Evolutionary conservation across 2,329 filamentous ascomycete genomes (phyloP), one percentile per base, ranked within the genome.

Genomic region (Tothia fuscella): DNA sequence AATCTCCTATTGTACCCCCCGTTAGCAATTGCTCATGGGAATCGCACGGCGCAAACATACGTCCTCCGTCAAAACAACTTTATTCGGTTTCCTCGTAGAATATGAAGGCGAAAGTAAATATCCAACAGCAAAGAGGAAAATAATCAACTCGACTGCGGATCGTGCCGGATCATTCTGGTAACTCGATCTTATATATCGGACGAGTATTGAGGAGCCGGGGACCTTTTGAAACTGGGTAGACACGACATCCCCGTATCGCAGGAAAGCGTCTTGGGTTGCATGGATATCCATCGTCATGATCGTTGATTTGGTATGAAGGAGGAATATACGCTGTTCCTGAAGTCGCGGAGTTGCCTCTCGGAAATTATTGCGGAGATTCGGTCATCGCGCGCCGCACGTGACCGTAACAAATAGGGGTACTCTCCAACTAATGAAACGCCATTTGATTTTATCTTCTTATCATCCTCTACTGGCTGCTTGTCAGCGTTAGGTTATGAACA

Each of bases 141-240:
- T 72, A 50, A 96, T 79, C 38, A 98, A 70, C 64, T 98, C 91
- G 51, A 98, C 85, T 29, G 85, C 86, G 40, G 86, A 93, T 41
- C 93, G 82, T 43, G 96, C 78, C 7, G 91, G 91, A 55, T 98
- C 91, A 58, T 98, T 82, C 66, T 98, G 91, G 67, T 98, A 96
- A 59, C 87, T 94, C 44, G 87, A 94, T 61, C 85, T 85, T 58
- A 98, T 87, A 64, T 98, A 98, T 48, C 91, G 84, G 52, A 93
- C 76, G 54, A 96, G 71, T 52, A 98, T 94, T 31, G 89, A 84
- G 22, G 89, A 96, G 40, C 91, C 91, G 22, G 91, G 93, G 29
- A 98, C 74, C 56, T 82, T 85, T 55, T 95, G 88, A 58, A 98
- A 93, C 44, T 79, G 72, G 45, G 76, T 66, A 41, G 71, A 66